Conservation (phyloP, 352 stramenopile species). For the Pythium utonaiense region DNA sequence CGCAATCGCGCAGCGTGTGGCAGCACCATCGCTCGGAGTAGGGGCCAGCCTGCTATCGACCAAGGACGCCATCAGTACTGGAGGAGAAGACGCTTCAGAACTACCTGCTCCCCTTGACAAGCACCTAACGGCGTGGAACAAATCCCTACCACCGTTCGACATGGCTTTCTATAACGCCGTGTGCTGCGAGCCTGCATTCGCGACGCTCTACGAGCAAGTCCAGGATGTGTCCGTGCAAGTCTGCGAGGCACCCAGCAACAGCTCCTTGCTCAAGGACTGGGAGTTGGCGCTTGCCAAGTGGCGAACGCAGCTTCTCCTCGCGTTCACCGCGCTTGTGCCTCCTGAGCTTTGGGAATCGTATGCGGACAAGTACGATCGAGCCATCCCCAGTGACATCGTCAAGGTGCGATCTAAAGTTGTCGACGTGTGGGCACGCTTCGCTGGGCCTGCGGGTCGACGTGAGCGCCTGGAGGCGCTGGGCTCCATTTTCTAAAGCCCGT, state of each 20-base stretch:
- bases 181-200: slow-evolving; percentile 71
- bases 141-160: slow-evolving; percentile 71
- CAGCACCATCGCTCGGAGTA: slow-evolving; percentile 35
- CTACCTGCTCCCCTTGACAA: slow-evolving; percentile 42
- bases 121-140: slow-evolving; percentile 56
- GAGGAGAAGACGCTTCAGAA: slow-evolving; percentile 63
- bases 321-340: slow-evolving; percentile 64
- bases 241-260: slow-evolving; percentile 33
- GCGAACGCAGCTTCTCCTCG: slow-evolving; percentile 60
- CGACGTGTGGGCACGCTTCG: slow-evolving; percentile 44
- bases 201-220: slow-evolving; percentile 51
- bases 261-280: slow-evolving; percentile 41
- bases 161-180: slow-evolving; percentile 71
- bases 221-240: slow-evolving; percentile 54
- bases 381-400: slow-evolving; percentile 43
- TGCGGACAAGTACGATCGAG: slow-evolving; percentile 46
- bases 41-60: slow-evolving; percentile 2
- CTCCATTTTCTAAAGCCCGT: slow-evolving; percentile 6
- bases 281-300: slow-evolving; percentile 49
- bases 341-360: slow-evolving; percentile 67
- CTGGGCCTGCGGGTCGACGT: slow-evolving; percentile 47
- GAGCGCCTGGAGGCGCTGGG: slow-evolving; percentile 52
- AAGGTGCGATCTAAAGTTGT: slow-evolving; percentile 32
- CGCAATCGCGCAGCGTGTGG: slow-evolving; percentile 49
- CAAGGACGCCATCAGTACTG: slow-evolving; percentile 28